Base-by-base conservation (phyloP, 306 rosid species). In the Acacia melanoxylon region DNA sequence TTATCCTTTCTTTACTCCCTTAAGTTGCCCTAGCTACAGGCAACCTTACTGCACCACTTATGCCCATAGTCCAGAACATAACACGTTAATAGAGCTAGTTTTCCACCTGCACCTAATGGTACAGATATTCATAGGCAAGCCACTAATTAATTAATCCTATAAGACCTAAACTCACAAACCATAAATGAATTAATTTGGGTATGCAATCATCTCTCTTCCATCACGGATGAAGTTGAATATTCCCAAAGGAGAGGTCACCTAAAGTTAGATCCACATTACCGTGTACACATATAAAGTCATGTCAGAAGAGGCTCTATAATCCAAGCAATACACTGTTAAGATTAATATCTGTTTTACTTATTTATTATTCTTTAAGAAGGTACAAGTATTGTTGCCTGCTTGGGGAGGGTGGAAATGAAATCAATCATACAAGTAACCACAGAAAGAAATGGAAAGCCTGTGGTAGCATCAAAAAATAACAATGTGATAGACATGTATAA, bases 371-470 rank as follows among this genome's bases (percentile, higher is more conserved):
- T 72, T 58, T 10, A 20, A 3, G 41, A 59, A 27, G 58, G 41
- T 22, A 59, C 1, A 52, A 74, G 27, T 27, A 11, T 16, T 9
- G 25, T 48, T 71, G 54, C 56, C 58, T 24, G 75, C 4, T 13
- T 19, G 52, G 51, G 25, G 77, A 78, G 42, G 66, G 15, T 66
- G 22, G 46, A 33, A 20, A 51, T 27, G 24, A 24, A 24, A 71
- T 71, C 75, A 22, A 42, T 6, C 49, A 71, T 45, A 24, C 33
- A 71, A 70, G 27, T 61, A 72, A 35, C 68, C 68, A 31, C 70
- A 75, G 66, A 31, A 63, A 44, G 62, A 68, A 63, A 79, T 68
- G 69, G 77, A 74, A 83, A 75, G n/a, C 37, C 66, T 74, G 68
- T 14, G 75, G 25, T 56, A 56, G 63, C 58, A 52, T 40, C 25